Conservation (phyloP, 2,329 filamentous ascomycete species). For the Phialemoniopsis sp. region DNA sequence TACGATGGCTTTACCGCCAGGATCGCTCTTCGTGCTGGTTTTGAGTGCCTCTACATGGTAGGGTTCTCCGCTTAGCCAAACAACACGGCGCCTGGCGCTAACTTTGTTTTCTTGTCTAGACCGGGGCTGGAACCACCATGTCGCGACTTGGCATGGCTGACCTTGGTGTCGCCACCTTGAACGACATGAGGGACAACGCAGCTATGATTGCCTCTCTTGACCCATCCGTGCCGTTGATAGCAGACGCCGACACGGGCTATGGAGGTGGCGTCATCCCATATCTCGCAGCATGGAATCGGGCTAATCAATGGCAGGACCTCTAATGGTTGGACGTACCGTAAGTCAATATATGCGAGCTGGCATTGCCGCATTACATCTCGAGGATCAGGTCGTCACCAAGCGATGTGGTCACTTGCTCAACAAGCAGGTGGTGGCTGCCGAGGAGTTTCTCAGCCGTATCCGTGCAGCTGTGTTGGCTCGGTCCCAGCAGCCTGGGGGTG, state of each 20-base stretch:
- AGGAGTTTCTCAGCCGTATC: conserved; percentile 21
- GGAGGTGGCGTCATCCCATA: too few species aligned
- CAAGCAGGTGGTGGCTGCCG: conserved; percentile 25
- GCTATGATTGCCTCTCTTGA: conserved; percentile 49
- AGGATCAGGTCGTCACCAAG: conserved; percentile 29
- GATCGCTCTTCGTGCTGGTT: conserved; percentile 51
- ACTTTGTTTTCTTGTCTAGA: conserved; percentile 21
- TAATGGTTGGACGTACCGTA: conserved; percentile 34
- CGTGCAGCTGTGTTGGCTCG: conserved; percentile 24
- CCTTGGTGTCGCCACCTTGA: conserved; percentile 42
- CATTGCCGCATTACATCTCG: conserved; percentile 33
- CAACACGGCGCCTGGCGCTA: not conserved
- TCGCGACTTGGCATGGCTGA: conserved; percentile 44
- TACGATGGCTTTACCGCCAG: conserved; percentile 60
- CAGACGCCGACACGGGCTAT: conserved; percentile 51
- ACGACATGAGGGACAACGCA: conserved; percentile 48
- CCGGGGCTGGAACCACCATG: conserved; percentile 44
- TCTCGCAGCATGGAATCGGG: too few species aligned
- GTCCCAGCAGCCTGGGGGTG: conserved; percentile 28
- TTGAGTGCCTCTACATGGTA: conserved; percentile 61
- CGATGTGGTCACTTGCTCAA: conserved; percentile 31
- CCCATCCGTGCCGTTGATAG: conserved; percentile 42
- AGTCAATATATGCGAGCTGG: conserved; percentile 48
- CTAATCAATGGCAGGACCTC: too few species aligned
- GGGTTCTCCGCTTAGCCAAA: conserved; percentile 5